Evolutionary conservation across 2,329 filamentous ascomycete genomes (phyloP).

Genomic region (Talaromyces sp.): DNA sequence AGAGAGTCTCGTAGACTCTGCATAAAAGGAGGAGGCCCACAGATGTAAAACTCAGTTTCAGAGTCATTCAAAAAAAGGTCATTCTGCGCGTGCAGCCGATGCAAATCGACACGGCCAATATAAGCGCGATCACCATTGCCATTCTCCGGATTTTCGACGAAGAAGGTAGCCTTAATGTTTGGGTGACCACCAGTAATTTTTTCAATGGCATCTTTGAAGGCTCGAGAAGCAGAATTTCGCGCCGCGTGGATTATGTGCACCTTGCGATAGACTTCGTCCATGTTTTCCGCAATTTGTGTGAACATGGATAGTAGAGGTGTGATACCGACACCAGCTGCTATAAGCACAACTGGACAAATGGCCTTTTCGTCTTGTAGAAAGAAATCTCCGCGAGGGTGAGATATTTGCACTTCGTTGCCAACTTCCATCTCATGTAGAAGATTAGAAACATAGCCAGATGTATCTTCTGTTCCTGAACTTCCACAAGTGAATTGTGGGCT

Average conservation of each 20-base stretch:
- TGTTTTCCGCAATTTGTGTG: constrained; percentile 36
- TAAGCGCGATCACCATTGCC: not conserved
- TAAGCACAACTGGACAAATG: constrained; percentile 48
- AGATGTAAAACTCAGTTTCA: not conserved
- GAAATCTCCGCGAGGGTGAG: constrained; percentile 2
- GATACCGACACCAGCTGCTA: constrained; percentile 56
- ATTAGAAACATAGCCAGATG: not conserved
- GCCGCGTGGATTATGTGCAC: constrained; percentile 3
- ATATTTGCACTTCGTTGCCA: not conserved
- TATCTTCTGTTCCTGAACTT: constrained; percentile 27
- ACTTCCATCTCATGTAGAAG: not conserved
- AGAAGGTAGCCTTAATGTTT: not conserved
- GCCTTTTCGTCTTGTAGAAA: constrained; percentile 45
- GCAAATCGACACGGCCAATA: not conserved
- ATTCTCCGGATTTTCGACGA: not conserved
- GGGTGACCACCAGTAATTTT: not conserved
- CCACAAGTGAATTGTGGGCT: constrained; percentile 30
- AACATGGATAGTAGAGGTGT: constrained; percentile 56
- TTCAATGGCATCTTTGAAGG: not conserved
- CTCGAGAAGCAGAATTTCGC: not conserved
- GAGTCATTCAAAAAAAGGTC: not conserved
- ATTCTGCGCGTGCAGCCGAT: not conserved
- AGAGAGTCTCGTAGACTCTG: not conserved
- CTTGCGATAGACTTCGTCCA: not conserved
- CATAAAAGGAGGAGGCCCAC: not conserved